Base-by-base conservation (phyloP, 495 filamentous ascomycete genomes). In the Podospora appendiculata region DNA sequence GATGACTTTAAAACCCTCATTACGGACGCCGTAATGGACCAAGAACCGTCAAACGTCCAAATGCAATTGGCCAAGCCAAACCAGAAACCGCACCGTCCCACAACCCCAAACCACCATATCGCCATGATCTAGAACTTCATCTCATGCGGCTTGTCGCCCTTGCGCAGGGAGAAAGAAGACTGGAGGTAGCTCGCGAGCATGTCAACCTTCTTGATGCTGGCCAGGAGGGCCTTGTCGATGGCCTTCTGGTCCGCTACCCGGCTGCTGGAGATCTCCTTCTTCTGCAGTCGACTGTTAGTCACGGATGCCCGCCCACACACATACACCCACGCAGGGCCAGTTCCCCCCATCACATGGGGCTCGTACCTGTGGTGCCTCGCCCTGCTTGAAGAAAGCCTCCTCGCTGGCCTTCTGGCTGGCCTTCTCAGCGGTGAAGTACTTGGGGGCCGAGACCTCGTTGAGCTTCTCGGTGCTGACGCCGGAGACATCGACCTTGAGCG, bases 321-420 rank as follows among this genome's bases (percentile, higher is more conserved):
- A 10, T 50, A 34, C 25, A 25, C 36, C n/a, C 25, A 25, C 25
- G 2, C 25, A 5, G 25, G 25, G 25, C 25, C 25, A 25, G 5
- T 25, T 25, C 25, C 25, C 25, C 25, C 25, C 25, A 25, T 25
- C 25, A 25, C 25, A 25, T 25, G 5, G 25, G 25, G 25, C 38
- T 79, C 87, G 61, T 79, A 97, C 92, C 90, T 96, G 80, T 64
- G 86, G 77, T 82, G 93, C 94, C 82, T 95, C 89, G 67, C 90
- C 91, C 79, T 95, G 89, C 78, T 90, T 88, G 82, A 96, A 97
- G 84, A 99, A 97, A 68, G 94, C 89, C 75, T 96, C 93, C 73
- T 90, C 85, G 72, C 86, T 85, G 64, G 80, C 84, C 85, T 96
- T 95, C 71, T 94, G 82, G 71, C 82, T 79, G 67, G 80, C 77